Base-by-base conservation (phyloP, 164 flowering plant genomes). In the Santalum album region DNA sequence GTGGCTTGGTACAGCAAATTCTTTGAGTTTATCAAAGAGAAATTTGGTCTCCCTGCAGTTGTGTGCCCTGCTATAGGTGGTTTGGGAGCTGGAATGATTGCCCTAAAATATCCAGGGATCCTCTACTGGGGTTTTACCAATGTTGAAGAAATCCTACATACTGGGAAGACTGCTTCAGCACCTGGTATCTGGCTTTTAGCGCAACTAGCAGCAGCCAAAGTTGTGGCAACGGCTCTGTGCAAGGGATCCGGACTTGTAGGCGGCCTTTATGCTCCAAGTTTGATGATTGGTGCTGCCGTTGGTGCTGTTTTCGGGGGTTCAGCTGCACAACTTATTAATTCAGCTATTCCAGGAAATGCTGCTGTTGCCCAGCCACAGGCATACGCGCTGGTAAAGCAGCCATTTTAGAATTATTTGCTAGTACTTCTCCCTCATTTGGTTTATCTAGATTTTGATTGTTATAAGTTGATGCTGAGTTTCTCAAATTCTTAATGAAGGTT, bases 191-290 rank as follows among this genome's bases (percentile, higher is more conserved):
- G 95, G 96, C 70, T 92, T 21, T 62, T 92, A 55, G 79, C 95
- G 55, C 99, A 92, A 72, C 69, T 92, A 67, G 78, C 80, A 24
- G 92, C 80, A 19, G 99, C 99, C 50, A 92, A 92, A 73, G 99
- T 92, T 54, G 87, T 90, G 48, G 97, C 99, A 12, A 89, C 99
- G 21, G 88, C 99, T 66, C 69, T 92, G 45, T 92, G 99, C 66
- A 92, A 83, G 63, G 99, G 99, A 12, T 94, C 99, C 69, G 95
- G 96, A 52, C 97, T 94, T 66, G 99, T 94, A 42, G 99, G 99
- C 56, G 99, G 99, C 48, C 82, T 89, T 20, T 92, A 92, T 79
- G 99, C 99, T n/a, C 99, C 97, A 25, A 92, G 97, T 73, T 78
- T 92, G 72, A 92, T 92, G 99, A 92, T 89, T 71, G 99, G 99